Percentiles rank a stretch among this genome's conserved stretches.
These are phyloP conservation scores for Pholiota molesta DNA, from an alignment of 768 basidiomycete species.

Conservation along the genomic window DNA sequence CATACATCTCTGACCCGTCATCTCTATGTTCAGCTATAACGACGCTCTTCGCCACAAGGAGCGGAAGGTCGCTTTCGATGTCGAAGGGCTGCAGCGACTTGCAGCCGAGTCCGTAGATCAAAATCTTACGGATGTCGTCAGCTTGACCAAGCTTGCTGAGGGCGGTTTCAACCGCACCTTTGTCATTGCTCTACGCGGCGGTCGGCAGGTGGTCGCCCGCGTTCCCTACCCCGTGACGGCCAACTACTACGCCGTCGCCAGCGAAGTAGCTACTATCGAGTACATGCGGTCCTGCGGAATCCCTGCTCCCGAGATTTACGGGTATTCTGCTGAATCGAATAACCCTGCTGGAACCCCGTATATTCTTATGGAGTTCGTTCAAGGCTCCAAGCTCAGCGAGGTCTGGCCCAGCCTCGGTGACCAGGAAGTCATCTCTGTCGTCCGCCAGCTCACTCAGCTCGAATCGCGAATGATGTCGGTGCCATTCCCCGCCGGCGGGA, in stretches of 20 bases:
- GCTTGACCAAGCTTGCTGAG: conserved; percentile 45
- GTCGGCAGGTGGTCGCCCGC: conserved; percentile 36
- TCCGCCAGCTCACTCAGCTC: conserved; percentile 39
- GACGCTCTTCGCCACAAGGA: conserved; percentile 48
- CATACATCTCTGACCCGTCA: conserved; percentile 19
- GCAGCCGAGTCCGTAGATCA: conserved; percentile 44
- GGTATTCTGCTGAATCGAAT: conserved; percentile 14
- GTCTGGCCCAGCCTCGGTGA: conserved; percentile 35
- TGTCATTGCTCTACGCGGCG: conserved; percentile 33
- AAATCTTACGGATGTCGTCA: conserved; percentile 37
- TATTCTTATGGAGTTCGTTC: conserved; percentile 39
- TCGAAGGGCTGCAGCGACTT: conserved; percentile 43
- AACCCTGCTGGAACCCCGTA: conserved; percentile 36
- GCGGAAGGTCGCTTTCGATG: conserved; percentile 43
- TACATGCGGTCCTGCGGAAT: conserved; percentile 16
- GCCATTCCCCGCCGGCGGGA: conserved; percentile 50
- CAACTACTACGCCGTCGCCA: conserved; percentile 17
- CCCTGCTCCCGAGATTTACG: conserved; percentile 17
- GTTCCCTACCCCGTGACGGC: conserved; percentile 33
- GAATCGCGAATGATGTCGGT: conserved; percentile 44
- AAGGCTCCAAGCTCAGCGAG: conserved; percentile 36
- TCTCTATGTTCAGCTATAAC: conserved; percentile 39
- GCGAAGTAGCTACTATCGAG: conserved; percentile 19
- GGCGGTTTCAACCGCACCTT: conserved; percentile 40
- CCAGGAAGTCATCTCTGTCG: conserved; percentile 34